Evolutionary conservation across 495 filamentous ascomycete genomes (phyloP).

Genomic region (Trichoderma asperelloides): DNA sequence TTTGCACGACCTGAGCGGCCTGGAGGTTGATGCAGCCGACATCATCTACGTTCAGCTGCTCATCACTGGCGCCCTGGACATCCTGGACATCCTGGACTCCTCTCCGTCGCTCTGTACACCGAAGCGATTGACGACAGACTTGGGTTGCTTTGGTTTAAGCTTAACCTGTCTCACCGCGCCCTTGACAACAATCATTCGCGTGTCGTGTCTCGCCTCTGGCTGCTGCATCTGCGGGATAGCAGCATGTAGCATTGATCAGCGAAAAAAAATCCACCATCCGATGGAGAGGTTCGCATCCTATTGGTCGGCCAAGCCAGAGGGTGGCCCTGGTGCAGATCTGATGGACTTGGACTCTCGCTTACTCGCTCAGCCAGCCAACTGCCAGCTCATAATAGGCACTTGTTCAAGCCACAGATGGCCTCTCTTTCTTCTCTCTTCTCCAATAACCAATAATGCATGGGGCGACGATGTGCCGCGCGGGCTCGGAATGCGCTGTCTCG

Average conservation of each 20-base stretch:
- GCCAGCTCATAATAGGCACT: neutral
- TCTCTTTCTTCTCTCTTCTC: neutral
- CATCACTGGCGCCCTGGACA: neutral
- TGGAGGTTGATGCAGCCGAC: too few species aligned
- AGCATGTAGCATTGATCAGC: neutral
- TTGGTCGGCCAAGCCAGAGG: neutral
- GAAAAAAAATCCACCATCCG: neutral
- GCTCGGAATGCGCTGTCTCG: neutral
- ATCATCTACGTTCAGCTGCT: neutral
- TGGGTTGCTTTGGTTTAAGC: neutral
- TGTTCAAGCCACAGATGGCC: neutral
- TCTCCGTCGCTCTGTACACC: neutral
- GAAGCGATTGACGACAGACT: neutral
- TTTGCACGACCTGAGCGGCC: neutral
- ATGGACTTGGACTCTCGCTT: neutral
- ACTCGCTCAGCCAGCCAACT: neutral
- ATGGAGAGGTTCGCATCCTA: neutral
- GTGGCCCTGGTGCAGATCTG: neutral
- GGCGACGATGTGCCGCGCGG: neutral
- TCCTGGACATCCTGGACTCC: neutral
- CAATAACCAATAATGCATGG: neutral
- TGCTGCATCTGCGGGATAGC: neutral
- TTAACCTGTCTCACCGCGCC: neutral
- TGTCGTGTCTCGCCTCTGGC: neutral
- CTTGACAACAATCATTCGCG: neutral